A percentile compares a stretch with the other conserved stretches of the same genome.
Conservation (phyloP, 805 yeast species). For the Yamadazyma kitorensis region DNA sequence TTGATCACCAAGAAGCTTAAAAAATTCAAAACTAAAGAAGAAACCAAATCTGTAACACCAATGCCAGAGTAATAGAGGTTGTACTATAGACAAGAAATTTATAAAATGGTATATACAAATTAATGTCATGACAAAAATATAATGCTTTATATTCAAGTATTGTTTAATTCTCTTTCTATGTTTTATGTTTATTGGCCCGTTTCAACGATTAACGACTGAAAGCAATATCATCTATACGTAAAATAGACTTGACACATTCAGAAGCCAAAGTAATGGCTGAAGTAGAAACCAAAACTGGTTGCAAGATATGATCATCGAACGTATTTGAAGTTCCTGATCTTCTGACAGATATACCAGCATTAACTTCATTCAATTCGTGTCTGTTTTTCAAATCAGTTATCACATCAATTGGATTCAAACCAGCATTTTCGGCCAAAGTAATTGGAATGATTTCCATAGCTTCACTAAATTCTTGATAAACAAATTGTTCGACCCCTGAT, state of each 20-base stretch:
- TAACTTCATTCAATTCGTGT: slow-evolving; percentile 86
- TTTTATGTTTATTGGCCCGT: no score
- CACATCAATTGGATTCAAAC: slow-evolving; percentile 84
- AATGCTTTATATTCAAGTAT: no score
- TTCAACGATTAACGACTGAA: slow-evolving; percentile 55
- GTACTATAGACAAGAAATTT: no score
- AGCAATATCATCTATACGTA: slow-evolving; percentile 96
- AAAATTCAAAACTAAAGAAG: slow-evolving; percentile 15
- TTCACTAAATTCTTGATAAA: slow-evolving; percentile 87
- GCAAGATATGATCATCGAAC: slow-evolving; percentile 89
- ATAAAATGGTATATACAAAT: no score
- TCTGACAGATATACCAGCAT: slow-evolving; percentile 95
- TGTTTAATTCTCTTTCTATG: no score
- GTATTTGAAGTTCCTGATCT: slow-evolving; percentile 92
- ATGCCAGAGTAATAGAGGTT: no score
- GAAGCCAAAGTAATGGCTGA: slow-evolving; percentile 94
- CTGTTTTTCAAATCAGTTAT: slow-evolving; percentile 88
- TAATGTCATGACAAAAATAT: no score
- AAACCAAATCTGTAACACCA: no score
- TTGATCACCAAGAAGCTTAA: slow-evolving; percentile 44
- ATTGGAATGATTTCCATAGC: slow-evolving; percentile 93
- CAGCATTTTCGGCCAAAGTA: slow-evolving; percentile 93
- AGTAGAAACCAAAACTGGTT: slow-evolving; percentile 92
- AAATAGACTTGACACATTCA: slow-evolving; percentile 92
- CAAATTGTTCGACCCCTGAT: slow-evolving; percentile 85